phyloP scores from a whole-genome alignment of 2,329 filamentous ascomycete species.

The Nemania bipapillata region DNA sequence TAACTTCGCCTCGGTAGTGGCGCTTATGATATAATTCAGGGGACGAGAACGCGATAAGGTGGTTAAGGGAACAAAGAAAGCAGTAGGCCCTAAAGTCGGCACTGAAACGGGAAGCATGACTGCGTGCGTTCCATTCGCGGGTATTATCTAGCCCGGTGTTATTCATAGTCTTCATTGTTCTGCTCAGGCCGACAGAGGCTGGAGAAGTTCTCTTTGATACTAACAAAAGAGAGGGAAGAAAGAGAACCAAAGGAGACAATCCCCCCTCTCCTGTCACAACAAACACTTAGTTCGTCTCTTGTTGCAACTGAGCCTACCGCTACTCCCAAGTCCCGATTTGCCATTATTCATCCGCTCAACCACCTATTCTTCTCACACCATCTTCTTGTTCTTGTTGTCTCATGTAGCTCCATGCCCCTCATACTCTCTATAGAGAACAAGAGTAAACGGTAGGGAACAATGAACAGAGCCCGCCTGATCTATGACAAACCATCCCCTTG shows the following conservation, averaged over 20 bases:
- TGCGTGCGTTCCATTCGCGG: conserved; percentile 26
- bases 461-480: conserved; percentile 31
- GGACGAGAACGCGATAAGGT: conserved; percentile 1
- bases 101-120: conserved; percentile 25
- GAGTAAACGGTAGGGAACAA: conserved; percentile 33
- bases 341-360: conserved; percentile 16
- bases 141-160: conserved; percentile 16
- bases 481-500: conserved; percentile 38
- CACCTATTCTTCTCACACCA: conserved; percentile 21
- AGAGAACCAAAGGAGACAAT: conserved; percentile 34
- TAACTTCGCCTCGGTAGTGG: conserved; percentile 10
- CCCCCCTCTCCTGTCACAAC: conserved; percentile 27
- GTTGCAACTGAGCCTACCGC: conserved; percentile 21
- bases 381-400: conserved; percentile 35
- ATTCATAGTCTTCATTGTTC: conserved; percentile 35
- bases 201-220: conserved; percentile 32
- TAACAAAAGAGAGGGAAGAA: conserved; percentile 36
- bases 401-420: conserved; percentile 26
- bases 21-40: background rate
- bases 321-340: conserved; percentile 9
- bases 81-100: background rate
- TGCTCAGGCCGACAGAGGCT: conserved; percentile 11
- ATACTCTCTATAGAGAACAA: conserved; percentile 30
- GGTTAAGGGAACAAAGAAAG: conserved; percentile 31
- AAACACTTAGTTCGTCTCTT: conserved; percentile 38